phyloP scores from a whole-genome alignment of 169 alveolate genomes.

The Blepharisma undulans region DNA sequence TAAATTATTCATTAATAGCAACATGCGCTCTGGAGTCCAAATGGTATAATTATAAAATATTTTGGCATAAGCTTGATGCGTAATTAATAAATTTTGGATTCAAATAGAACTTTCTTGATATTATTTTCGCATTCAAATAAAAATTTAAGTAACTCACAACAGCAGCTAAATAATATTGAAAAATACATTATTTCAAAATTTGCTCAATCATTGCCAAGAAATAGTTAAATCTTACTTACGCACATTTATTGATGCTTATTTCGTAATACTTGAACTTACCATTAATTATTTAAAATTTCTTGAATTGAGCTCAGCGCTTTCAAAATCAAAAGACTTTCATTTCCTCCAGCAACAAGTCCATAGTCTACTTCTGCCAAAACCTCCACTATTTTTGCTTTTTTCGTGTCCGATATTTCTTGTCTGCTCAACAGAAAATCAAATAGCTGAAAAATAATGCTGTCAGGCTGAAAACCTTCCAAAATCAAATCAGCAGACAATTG shows the following conservation, averaged over 20 bases:
- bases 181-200: too few species aligned
- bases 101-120: too few species aligned
- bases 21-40: background rate
- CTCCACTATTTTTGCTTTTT: constrained; percentile 66
- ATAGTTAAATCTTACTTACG: background rate
- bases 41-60: too few species aligned
- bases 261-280: background rate
- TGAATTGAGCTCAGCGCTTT: constrained; percentile 10
- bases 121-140: too few species aligned
- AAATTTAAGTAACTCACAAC: too few species aligned
- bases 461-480: constrained; percentile 58
- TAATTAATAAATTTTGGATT: too few species aligned
- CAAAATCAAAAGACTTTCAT: constrained; percentile 52
- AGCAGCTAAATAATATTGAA: too few species aligned
- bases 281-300: constrained; percentile 16
- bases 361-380: constrained; percentile 62
- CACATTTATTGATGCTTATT: too few species aligned
- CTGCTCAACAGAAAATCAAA: constrained; percentile 39
- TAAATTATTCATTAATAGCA: background rate
- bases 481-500: constrained; percentile 47
- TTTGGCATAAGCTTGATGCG: too few species aligned
- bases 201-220: background rate
- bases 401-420: constrained; percentile 47
- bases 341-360: constrained; percentile 63
- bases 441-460: constrained; percentile 44